Percentiles rank a stretch among this genome's conserved stretches.
These are phyloP conservation scores for Yamadazyma scolyti DNA, from an alignment of 805 yeast species.

Conservation along the genomic window DNA sequence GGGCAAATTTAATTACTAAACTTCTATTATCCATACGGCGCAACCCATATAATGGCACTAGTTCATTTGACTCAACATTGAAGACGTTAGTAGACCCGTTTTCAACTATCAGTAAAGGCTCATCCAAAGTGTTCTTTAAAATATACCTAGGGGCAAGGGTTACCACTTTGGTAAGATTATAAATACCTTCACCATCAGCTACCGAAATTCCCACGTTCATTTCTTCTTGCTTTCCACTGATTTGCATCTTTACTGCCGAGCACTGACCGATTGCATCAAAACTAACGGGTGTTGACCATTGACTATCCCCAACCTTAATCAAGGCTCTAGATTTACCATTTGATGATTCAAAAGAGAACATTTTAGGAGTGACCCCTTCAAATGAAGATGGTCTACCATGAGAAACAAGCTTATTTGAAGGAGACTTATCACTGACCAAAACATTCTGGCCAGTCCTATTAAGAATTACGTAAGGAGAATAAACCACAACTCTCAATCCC, in stretches of 20 bases:
- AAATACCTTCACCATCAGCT: constrained; percentile 82
- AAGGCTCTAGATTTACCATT: constrained; percentile 62
- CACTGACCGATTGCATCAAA: constrained; percentile 89
- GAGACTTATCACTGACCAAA: constrained; percentile 52
- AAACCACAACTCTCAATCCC: constrained; percentile 65
- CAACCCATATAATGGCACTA: constrained; percentile 62
- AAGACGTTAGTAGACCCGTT: constrained; percentile 57
- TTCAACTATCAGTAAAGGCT: constrained; percentile 59
- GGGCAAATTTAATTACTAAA: constrained; percentile 55
- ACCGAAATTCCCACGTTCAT: constrained; percentile 72
- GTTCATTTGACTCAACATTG: constrained; percentile 42
- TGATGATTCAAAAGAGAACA: constrained; percentile 78
- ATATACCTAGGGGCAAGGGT: constrained; percentile 81
- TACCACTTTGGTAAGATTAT: constrained; percentile 70
- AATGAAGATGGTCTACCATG: constrained; percentile 32
- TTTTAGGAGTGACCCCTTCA: constrained; percentile 47
- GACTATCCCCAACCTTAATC: constrained; percentile 63
- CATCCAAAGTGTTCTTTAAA: constrained; percentile 56
- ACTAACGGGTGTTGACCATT: constrained; percentile 69
- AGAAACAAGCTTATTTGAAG: constrained; percentile 47
- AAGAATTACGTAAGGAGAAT: constrained; percentile 78
- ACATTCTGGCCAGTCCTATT: constrained; percentile 75
- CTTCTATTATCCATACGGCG: constrained; percentile 57
- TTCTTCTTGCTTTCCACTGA: constrained; percentile 52
- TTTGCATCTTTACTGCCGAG: constrained; percentile 47